phyloP scores from a whole-genome alignment of 257 asterid species.

The Plantago ovata region DNA sequence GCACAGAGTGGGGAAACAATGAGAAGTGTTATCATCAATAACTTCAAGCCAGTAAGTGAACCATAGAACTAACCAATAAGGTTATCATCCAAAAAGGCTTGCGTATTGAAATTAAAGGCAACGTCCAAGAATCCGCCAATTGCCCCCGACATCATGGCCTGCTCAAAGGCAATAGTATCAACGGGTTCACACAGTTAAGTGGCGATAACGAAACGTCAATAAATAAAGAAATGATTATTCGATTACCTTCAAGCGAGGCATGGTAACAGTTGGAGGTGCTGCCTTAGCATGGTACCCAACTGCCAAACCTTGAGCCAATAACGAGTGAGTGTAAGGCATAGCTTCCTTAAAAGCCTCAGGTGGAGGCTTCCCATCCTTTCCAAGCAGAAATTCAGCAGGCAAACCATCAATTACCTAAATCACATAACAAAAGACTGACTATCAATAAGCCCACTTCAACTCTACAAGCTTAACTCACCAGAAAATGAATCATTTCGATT shows the following conservation, averaged over 20 bases:
- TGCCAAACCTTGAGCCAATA: slow-evolving; percentile 63
- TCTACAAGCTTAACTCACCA: not conserved
- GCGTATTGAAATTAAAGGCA: slow-evolving; percentile 87
- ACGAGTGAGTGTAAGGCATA: slow-evolving; percentile 85
- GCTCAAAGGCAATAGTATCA: slow-evolving; percentile 18
- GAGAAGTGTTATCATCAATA: slow-evolving; percentile 11
- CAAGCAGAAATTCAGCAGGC: slow-evolving; percentile 92
- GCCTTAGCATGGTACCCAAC: slow-evolving; percentile 88
- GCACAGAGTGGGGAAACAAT: slow-evolving; percentile 14
- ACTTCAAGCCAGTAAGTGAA: slow-evolving; percentile 13
- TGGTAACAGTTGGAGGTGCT: slow-evolving; percentile 96
- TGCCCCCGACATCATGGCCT: slow-evolving; percentile 97
- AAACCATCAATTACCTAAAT: slow-evolving; percentile 84
- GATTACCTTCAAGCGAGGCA: slow-evolving; percentile 92
- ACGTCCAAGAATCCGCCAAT: slow-evolving; percentile 89
- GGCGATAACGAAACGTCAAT: slow-evolving; percentile 1
- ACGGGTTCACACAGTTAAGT: not conserved
- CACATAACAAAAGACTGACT: not conserved
- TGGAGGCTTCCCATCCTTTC: slow-evolving; percentile 77
- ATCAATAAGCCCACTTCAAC: slow-evolving; percentile 8
- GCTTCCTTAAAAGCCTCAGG: slow-evolving; percentile 50
- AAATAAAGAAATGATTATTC: not conserved
- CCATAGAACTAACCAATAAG: slow-evolving; percentile 62
- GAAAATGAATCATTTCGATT: slow-evolving; percentile 13
- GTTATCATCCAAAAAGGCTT: slow-evolving; percentile 83